These are phyloP conservation scores for Porodaedalea pini DNA, from an alignment of 1,284 basidiomycete species.

Conservation along the genomic window DNA sequence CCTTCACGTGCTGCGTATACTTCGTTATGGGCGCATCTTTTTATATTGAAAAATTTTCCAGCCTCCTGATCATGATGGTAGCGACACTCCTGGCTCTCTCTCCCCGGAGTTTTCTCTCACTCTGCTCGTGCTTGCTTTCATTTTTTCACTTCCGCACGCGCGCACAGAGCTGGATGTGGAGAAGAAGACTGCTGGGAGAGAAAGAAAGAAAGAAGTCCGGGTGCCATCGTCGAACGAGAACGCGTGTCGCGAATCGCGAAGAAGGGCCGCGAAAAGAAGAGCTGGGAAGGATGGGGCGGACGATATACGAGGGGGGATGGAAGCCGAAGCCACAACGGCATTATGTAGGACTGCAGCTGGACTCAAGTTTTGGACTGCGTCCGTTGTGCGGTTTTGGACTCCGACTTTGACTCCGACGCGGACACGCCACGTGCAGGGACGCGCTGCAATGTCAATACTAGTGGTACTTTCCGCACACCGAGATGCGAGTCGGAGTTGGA, in stretches of 20 bases:
- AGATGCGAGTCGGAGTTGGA: no score
- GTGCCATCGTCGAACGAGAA: neutral
- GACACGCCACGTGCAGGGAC: no score
- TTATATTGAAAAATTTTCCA: no score
- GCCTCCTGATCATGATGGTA: no score
- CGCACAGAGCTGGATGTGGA: neutral
- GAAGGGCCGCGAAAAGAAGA: neutral
- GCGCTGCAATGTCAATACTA: no score
- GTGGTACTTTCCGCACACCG: no score
- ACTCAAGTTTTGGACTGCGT: neutral
- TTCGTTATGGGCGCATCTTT: no score
- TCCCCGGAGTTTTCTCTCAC: neutral
- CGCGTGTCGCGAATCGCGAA: neutral
- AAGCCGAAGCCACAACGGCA: conserved; percentile 1
- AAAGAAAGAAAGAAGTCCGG: neutral
- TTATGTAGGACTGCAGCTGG: neutral
- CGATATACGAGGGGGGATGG: neutral
- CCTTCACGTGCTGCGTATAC: no score
- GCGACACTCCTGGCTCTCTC: no score
- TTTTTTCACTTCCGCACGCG: no score
- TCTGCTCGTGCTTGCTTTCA: neutral
- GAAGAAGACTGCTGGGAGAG: neutral
- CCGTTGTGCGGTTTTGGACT: no score
- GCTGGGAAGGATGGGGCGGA: neutral
- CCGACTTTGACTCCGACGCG: no score